phyloP scores from a whole-genome alignment of 2,329 filamentous ascomycete genomes.

The Acrocalymma vagum region DNA sequence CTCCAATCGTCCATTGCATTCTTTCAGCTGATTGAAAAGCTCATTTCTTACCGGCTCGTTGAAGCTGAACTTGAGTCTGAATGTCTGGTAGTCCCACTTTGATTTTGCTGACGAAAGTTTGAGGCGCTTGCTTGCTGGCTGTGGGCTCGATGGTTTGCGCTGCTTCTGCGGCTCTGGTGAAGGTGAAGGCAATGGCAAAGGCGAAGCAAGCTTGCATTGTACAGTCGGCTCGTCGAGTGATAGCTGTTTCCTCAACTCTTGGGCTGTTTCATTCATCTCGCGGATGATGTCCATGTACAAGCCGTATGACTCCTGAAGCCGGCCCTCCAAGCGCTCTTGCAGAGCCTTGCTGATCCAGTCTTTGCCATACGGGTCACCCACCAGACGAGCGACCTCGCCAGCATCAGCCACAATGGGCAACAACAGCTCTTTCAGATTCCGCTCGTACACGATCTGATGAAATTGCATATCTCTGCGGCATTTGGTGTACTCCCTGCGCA shows the following conservation, averaged over 20 bases:
- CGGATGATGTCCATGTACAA: slow-evolving; percentile 22
- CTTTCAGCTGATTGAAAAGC: slow-evolving; percentile 17
- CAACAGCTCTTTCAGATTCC: slow-evolving; percentile 22
- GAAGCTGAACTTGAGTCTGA: slow-evolving; percentile 19
- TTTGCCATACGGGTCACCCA: slow-evolving; percentile 14
- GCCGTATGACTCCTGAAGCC: slow-evolving; percentile 24
- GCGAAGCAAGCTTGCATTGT: slow-evolving; percentile 14
- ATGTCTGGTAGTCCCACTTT: slow-evolving; percentile 17
- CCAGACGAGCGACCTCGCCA: slow-evolving; percentile 14
- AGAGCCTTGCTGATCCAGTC: slow-evolving; percentile 12
- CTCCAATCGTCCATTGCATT: slow-evolving; percentile 19
- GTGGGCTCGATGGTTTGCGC: background rate
- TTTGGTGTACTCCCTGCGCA: slow-evolving; percentile 21
- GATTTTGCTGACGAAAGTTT: slow-evolving; percentile 8
- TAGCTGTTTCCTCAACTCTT: slow-evolving; percentile 24
- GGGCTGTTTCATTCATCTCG: slow-evolving; percentile 20
- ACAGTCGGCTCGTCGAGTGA: slow-evolving; percentile 15
- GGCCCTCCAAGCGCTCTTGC: slow-evolving; percentile 12
- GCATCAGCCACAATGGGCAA: slow-evolving; percentile 14
- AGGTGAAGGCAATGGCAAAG: no score
- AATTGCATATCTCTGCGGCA: slow-evolving; percentile 18
- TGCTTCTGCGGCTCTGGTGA: slow-evolving; percentile 4
- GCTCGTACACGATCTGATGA: slow-evolving; percentile 21
- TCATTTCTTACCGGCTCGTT: slow-evolving; percentile 9
- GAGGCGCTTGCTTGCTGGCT: slow-evolving; percentile 7